Evolutionary conservation across 2,329 filamentous ascomycete species (phyloP).

Genomic region (Clonostachys rhizophaga): DNA sequence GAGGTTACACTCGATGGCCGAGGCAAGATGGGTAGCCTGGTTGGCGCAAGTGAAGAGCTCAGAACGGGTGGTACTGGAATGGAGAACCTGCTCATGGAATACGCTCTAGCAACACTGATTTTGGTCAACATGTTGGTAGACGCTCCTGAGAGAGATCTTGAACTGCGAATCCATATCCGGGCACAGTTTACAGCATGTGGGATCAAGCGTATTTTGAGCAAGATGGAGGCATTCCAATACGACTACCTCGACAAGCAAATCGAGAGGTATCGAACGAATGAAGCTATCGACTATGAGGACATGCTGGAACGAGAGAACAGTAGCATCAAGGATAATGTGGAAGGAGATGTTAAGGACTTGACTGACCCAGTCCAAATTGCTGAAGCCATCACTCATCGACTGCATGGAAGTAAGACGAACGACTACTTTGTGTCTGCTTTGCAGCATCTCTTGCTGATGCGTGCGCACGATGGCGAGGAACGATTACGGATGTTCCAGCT

Average conservation of each 20-base stretch:
- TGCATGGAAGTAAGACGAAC: conserved; percentile 78
- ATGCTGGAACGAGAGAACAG: conserved; percentile 87
- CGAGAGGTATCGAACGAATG: conserved; percentile 86
- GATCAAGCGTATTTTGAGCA: conserved; percentile 87
- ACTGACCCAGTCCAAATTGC: conserved; percentile 91
- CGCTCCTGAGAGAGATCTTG: conserved; percentile 81
- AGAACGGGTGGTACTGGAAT: conserved; percentile 95
- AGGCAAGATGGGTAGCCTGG: conserved; percentile 97
- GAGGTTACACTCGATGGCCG: conserved; percentile 95
- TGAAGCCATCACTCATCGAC: conserved; percentile 83
- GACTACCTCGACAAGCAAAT: conserved; percentile 98
- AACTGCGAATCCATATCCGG: conserved; percentile 87
- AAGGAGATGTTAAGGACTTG: conserved; percentile 85
- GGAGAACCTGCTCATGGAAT: conserved; percentile 99
- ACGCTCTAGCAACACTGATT: conserved; percentile 90
- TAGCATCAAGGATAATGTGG: conserved; percentile 83
- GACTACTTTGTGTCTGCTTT: conserved; percentile 96
- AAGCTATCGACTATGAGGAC: conserved; percentile 97
- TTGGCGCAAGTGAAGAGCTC: conserved; percentile 93
- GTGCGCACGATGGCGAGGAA: conserved; percentile 89
- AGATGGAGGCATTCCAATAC: conserved; percentile 99
- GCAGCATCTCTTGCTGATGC: conserved; percentile 89
- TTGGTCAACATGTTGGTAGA: conserved; percentile 97
- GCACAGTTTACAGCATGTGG: conserved; percentile 95
- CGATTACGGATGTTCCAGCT: conserved; percentile 93